phyloP scores from a whole-genome alignment of 2,329 filamentous ascomycete genomes.

The Cladosporium sp. region DNA sequence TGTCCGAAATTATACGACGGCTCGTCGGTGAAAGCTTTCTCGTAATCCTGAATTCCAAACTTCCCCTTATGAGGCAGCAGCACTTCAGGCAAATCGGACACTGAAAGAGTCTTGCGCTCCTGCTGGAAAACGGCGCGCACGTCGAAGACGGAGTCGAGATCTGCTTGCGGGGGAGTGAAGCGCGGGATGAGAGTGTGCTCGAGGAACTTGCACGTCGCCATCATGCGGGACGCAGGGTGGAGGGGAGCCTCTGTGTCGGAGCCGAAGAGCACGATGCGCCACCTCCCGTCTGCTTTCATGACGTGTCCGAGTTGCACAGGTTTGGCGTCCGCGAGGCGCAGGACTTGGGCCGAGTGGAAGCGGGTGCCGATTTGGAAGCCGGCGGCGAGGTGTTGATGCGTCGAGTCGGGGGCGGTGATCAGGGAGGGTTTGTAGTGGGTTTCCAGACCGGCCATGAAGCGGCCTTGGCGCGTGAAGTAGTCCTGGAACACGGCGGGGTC shows the following conservation, averaged over 20 bases:
- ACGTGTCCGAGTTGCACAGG: conserved; percentile 32
- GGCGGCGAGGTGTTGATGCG: conserved; percentile 27
- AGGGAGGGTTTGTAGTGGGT: conserved; percentile 26
- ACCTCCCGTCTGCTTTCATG: conserved; percentile 32
- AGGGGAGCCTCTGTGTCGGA: conserved; percentile 18
- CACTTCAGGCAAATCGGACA: conserved; percentile 40
- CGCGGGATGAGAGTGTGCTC: conserved; percentile 21
- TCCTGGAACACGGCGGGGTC: conserved; percentile 32
- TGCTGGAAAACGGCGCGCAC: conserved; percentile 38
- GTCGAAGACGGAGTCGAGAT: conserved; percentile 52
- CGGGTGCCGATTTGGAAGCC: conserved; percentile 30
- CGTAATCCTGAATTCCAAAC: conserved; percentile 31
- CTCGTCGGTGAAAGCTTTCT: conserved; percentile 46
- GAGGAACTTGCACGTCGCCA: conserved; percentile 22
- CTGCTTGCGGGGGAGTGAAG: conserved; percentile 36
- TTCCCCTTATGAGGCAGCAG: conserved; percentile 40
- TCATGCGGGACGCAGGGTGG: conserved; percentile 19
- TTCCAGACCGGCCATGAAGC: conserved; percentile 32
- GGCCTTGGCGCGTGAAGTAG: conserved; percentile 28
- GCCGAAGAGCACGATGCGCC: conserved; percentile 32
- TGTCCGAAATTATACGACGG: conserved; percentile 35
- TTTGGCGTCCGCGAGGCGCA: conserved; percentile 32
- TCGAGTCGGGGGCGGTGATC: conserved; percentile 21
- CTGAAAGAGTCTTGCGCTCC: conserved; percentile 22
- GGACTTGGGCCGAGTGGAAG: conserved; percentile 30